Percentiles rank a stretch among this genome's conserved stretches.
Evolutionary conservation across 495 filamentous ascomycete genomes (phyloP).

Genomic region (Aspergillus campestris): DNA sequence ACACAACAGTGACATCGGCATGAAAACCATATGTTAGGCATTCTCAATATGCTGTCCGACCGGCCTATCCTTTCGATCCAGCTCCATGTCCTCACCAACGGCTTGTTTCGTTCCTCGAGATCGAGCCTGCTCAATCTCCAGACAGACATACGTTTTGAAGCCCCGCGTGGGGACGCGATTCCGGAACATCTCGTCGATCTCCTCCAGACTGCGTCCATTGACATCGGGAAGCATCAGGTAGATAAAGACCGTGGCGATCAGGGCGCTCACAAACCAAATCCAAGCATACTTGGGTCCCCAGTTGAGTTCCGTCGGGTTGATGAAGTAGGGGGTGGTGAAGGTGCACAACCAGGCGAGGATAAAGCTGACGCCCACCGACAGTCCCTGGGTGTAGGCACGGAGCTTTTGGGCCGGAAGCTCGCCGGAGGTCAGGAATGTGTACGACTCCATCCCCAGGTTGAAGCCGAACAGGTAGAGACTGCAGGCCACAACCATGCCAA

Average conservation of each 20-base stretch:
- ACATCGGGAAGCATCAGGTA: constrained; percentile 44
- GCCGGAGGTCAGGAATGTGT: background rate
- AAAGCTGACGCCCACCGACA: too few species aligned
- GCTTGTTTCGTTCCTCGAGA: too few species aligned
- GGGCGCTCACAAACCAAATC: constrained; percentile 39
- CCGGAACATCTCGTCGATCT: constrained; percentile 47
- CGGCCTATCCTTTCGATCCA: background rate
- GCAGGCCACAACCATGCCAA: constrained; percentile 17
- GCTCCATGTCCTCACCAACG: background rate
- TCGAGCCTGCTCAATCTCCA: background rate
- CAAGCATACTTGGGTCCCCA: constrained; percentile 49
- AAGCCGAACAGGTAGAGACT: background rate
- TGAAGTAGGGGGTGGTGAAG: constrained; percentile 53
- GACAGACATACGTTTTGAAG: background rate
- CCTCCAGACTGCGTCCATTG: constrained; percentile 39
- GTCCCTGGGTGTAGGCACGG: constrained; percentile 3
- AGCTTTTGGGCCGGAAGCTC: background rate
- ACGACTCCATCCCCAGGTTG: background rate
- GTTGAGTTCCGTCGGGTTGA: constrained; percentile 43
- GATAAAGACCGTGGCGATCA: constrained; percentile 30
- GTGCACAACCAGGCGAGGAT: constrained; percentile 30
- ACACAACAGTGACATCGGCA: too few species aligned
- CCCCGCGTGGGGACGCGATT: constrained; percentile 16
- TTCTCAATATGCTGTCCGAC: background rate
- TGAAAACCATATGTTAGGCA: too few species aligned